Evolutionary conservation across 495 filamentous ascomycete genomes (phyloP).

Genomic region (Choiromyces venosus): DNA sequence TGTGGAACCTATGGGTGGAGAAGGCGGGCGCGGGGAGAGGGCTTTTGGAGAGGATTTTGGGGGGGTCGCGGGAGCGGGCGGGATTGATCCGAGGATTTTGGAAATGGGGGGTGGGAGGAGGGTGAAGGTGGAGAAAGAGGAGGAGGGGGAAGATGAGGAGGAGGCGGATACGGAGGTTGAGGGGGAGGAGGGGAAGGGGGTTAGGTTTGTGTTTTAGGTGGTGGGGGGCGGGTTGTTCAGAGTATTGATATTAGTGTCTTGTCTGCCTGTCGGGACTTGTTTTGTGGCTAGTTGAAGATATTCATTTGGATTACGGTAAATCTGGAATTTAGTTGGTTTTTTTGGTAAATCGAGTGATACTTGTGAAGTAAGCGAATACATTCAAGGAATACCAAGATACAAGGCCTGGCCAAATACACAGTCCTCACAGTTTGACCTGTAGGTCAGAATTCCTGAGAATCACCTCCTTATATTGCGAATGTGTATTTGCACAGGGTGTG

Average conservation of each 20-base stretch:
- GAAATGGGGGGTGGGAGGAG: not conserved
- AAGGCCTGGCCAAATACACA: too few relatives aligned
- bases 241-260: not conserved
- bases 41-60: slow-evolving; percentile 3
- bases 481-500: too few relatives aligned
- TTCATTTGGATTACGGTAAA: not conserved
- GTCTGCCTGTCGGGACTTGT: not conserved
- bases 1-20: not conserved
- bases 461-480: too few relatives aligned
- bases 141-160: slow-evolving; percentile 1
- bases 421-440: too few relatives aligned
- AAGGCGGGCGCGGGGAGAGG: not conserved
- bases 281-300: not conserved
- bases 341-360: not conserved
- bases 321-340: not conserved
- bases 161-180: slow-evolving; percentile 3
- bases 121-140: not conserved
- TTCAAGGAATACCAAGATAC: too few relatives aligned
- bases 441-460: too few relatives aligned
- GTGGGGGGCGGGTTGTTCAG: not conserved
- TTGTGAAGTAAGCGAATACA: not conserved
- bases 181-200: not conserved
- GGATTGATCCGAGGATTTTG: not conserved
- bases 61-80: not conserved
- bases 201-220: not conserved